Evolutionary conservation across 345 rosid species (phyloP), one percentile per base, ranked within the genome.

Genomic region (Geranium rotundifolium): DNA sequence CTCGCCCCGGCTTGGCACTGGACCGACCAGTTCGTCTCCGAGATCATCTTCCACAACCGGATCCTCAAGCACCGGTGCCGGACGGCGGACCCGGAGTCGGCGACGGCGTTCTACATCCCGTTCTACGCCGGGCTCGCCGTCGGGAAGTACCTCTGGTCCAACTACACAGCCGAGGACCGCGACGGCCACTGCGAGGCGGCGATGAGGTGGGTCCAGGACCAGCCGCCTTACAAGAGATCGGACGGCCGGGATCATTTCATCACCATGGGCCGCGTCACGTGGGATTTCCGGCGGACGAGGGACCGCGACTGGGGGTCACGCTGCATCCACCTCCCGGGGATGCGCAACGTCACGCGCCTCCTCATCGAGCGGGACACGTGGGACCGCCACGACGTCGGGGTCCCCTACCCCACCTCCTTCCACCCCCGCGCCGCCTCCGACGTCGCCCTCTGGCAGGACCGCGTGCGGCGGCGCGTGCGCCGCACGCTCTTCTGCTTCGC

Each of bases 401-500:
- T 90, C 0, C 99, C 99, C 0, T 95, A 95, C 76, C 99, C 99
- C 37, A 95, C 97, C 0, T 95, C 97, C 67, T 95, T 95, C 89
- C 99, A 95, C 78, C 99, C 99, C 17, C 56, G 89, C 57, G 73
- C 95, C 8, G 89, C 77, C 54, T 56, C 80, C 58, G 99, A 95
- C 56, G 65, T 95, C 54, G n/a, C 71, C 1, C 72, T 70, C 13
- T 93, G 99, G 99, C 97, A 93, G 66, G 84, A 82, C 27, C 81
- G 71, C 55, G 95, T 93, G 19, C 76, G 97, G 1, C 57, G 58
- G 12, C 84, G 85, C 0, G 70, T 62, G 5, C 90, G 97, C 7
- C 30, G 71, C 0, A 80, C 77, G 0, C 85, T 93, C 5, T 93
- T 90, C 81, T 85, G 97, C 79, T 93, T 93, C 63, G 99, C 89